These are phyloP conservation scores for Camelina sativa DNA, from an alignment of 345 rosid genomes.

Conservation along the genomic window DNA sequence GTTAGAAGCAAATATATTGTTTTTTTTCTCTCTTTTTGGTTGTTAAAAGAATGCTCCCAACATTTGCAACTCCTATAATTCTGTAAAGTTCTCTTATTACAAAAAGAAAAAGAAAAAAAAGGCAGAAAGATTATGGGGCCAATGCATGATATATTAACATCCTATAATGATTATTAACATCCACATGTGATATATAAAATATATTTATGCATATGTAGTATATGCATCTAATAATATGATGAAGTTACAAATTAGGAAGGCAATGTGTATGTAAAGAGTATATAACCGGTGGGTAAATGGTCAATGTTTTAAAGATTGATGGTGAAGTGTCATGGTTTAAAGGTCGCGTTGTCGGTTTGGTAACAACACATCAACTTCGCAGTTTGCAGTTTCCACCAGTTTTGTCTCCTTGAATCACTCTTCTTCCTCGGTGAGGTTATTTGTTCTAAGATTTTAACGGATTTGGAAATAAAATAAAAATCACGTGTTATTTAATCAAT, in stretches of 20 bases:
- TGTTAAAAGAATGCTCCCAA: slow-evolving; percentile 29
- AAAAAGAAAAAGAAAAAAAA: neutral
- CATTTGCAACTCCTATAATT: slow-evolving; percentile 39
- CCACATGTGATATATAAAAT: slow-evolving; percentile 8
- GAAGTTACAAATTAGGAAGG: neutral
- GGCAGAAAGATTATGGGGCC: slow-evolving; percentile 38
- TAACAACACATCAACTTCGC: slow-evolving; percentile 33
- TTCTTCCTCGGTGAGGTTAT: neutral
- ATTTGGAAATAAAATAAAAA: too few relatives aligned
- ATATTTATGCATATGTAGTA: neutral
- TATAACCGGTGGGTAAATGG: slow-evolving; percentile 35
- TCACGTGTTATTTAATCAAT: too few relatives aligned
- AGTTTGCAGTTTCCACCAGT: slow-evolving; percentile 7
- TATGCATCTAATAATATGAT: slow-evolving; percentile 7
- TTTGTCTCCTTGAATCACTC: slow-evolving; percentile 12
- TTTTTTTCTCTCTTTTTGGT: slow-evolving; percentile 16
- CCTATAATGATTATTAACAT: slow-evolving; percentile 31
- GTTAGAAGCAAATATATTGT: slow-evolving; percentile 7
- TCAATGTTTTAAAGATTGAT: slow-evolving; percentile 28
- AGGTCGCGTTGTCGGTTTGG: slow-evolving; percentile 36
- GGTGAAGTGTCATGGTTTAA: slow-evolving; percentile 39
- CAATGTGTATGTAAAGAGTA: neutral
- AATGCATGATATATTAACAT: slow-evolving; percentile 17
- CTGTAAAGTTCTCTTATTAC: slow-evolving; percentile 40
- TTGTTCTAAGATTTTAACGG: too few relatives aligned